Evolutionary conservation across 78 protist genomes (phyloP), one percentile per base, ranked within the genome.

Genomic region (Cavenderia fasciculata): DNA sequence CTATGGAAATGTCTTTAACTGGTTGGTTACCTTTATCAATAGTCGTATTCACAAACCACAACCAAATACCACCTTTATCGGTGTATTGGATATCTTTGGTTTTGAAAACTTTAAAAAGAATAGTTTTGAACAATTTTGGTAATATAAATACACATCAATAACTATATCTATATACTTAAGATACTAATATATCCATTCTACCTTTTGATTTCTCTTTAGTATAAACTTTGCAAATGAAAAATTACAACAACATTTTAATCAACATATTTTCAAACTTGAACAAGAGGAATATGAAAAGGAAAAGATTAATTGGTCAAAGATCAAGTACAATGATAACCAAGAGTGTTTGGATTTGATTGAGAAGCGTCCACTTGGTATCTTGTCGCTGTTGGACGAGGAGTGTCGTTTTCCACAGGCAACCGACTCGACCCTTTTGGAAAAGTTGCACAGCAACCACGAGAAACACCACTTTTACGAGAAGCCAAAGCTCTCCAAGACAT

Each of bases 221-320:
- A 88, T 88, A 6, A 97, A 97, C 87, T 97, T 87, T 94, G 96
- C 95, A 47, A 97, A 97, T 71, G 99, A 97, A 59, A 87, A 96
- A 92, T 79, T 96, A 69, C 98, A 96, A 76, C 96, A 93, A 71
- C 95, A 94, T 66, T 97, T 96, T 86, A 97, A 96, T 90, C 87
- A 63, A 68, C 89, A 95, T 77, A 95, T 96, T 40, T 96, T 97
- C 47, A 86, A 87, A 47, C 76, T 84, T 62, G 98, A 95, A 47
- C 97, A 96, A 71, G 96, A 75, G 7, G 98, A 96, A 82, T 96
- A 96, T 71, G 86, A 87, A 40, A 90, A 76, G 36, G 94, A 90
- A 38, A 74, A 90, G 59, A 90, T 90, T 29, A 84, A 75, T 73
- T 90, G 94, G 94, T 63, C 77, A 56, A 72, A 90, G 73, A 90